Base-by-base conservation (phyloP, 257 asterid genomes). In the Penstemon barbatus region DNA sequence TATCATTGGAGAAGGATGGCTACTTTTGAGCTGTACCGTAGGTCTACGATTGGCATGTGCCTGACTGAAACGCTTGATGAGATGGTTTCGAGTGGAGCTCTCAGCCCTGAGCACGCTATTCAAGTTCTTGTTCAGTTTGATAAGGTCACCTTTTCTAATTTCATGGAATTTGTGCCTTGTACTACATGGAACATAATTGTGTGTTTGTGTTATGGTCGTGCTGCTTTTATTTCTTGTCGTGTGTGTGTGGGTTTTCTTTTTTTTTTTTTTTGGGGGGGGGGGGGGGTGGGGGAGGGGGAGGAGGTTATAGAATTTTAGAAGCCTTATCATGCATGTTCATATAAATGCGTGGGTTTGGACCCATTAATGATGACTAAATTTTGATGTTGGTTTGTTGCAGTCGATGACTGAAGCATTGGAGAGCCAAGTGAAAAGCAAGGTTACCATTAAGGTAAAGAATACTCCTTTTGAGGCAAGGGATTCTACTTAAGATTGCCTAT, bases 121-220 rank as follows among this genome's bases (percentile, higher is more conserved):
- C 88, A 83, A 74, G 88, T 83, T 57, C 88, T 83, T 53, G 82
- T 83, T 71, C 88, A 83, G 66, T 83, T 83, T 44, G 88, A 83
- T 63, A 83, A 83, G 88, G 88, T 83, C 45, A 5, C 3, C 43
- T 40, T 11, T 8, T 36, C 44, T 11, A 10, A 25, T 25, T 25
- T 53, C 37, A 53, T 9, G 4, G 7, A 13, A 13, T 13, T 53
- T 53, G 58, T 53, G 3, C 38, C 9, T 25, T 25, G 33, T 25
- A 25, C 33, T 25, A 1, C 2, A 25, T 2, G 2, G 33, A 25
- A 25, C 37, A 53, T 2, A 9, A 8, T 25, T 9, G 5, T 4
- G 58, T 53, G 10, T 13, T 53, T 53, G 58, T 53, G 58, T 13
- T 53, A 4, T 13, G 58, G 8, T 53, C 8, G 15, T 5, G 5